phyloP scores from a whole-genome alignment of 2,329 filamentous ascomycete genomes.

The Fusarium fracticaudum region DNA sequence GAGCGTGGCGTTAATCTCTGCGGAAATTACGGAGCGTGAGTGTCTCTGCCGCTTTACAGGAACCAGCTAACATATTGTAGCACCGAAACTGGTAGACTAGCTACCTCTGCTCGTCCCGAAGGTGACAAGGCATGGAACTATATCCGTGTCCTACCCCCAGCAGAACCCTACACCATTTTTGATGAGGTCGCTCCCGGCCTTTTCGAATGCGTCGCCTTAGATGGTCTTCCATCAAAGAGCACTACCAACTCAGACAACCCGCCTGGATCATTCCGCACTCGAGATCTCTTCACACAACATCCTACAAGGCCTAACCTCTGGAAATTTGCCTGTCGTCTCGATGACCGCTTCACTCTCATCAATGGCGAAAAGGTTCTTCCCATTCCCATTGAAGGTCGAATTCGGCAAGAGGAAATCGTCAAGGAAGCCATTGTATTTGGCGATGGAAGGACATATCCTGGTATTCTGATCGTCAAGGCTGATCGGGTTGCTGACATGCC shows the following conservation, averaged over 20 bases:
- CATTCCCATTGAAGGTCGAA: conserved; percentile 60
- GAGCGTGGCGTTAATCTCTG: conserved; percentile 63
- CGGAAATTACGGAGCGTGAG: conserved; percentile 65
- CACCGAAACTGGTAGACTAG: conserved; percentile 43
- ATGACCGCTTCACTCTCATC: conserved; percentile 56
- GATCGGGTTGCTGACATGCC: conserved; percentile 54
- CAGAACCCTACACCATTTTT: conserved; percentile 38
- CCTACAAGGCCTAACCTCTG: conserved; percentile 52
- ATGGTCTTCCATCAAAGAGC: conserved; percentile 51
- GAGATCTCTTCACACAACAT: conserved; percentile 56
- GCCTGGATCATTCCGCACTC: conserved; percentile 55
- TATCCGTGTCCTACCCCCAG: conserved; percentile 44
- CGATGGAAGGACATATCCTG: conserved; percentile 60
- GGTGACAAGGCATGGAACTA: conserved; percentile 46
- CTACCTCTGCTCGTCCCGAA: conserved; percentile 39
- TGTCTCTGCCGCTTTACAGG: background rate
- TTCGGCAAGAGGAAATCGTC: conserved; percentile 62
- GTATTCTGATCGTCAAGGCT: conserved; percentile 62
- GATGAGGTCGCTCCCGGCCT: conserved; percentile 45
- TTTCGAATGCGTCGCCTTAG: conserved; percentile 51
- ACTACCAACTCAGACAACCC: conserved; percentile 52
- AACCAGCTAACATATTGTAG: conserved; percentile 3
- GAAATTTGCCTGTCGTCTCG: conserved; percentile 57
- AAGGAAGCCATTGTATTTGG: conserved; percentile 68
- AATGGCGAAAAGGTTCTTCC: conserved; percentile 62